A percentile compares a stretch with the other conserved stretches of the same genome.
Evolutionary conservation across 345 rosid species (phyloP).

Genomic region (Euphorbia pulcherrima): DNA sequence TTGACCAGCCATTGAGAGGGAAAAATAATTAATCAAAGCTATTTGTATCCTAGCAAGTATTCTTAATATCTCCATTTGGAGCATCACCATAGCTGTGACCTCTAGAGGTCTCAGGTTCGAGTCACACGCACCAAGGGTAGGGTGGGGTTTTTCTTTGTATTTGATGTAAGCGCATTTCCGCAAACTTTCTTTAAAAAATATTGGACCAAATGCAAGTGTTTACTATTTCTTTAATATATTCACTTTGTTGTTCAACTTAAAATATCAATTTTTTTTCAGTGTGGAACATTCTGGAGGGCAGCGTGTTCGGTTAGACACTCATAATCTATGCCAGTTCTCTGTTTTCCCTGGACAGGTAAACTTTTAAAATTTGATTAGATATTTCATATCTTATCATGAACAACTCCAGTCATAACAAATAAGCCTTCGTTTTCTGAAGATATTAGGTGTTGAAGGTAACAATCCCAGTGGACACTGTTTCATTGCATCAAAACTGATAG

Average conservation of each 20-base stretch:
- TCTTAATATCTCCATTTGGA: slow-evolving; percentile 2
- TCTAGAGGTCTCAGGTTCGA: no score
- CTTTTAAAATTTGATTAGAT: slow-evolving; percentile 1
- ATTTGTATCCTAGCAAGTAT: not conserved
- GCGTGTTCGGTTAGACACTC: slow-evolving; percentile 71
- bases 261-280: slow-evolving; percentile 35
- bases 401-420: slow-evolving; percentile 21
- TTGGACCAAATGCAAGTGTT: not conserved
- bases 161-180: no score
- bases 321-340: slow-evolving; percentile 63
- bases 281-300: slow-evolving; percentile 82
- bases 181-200: no score
- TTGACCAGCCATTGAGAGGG: not conserved
- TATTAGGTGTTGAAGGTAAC: slow-evolving; percentile 81
- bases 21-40: slow-evolving; percentile 3
- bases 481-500: slow-evolving; percentile 69
- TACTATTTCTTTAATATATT: slow-evolving; percentile 5
- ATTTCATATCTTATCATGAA: slow-evolving; percentile 12
- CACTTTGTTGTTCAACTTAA: slow-evolving; percentile 4
- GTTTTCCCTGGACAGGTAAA: slow-evolving; percentile 95
- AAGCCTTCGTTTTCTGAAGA: slow-evolving; percentile 42
- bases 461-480: slow-evolving; percentile 97
- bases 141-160: no score
- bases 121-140: no score
- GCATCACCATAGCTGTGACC: not conserved